Percentiles rank a stretch among this genome's conserved stretches.
phyloP scores from a whole-genome alignment of 352 stramenopile genomes.

The Pythium myriotylum region DNA sequence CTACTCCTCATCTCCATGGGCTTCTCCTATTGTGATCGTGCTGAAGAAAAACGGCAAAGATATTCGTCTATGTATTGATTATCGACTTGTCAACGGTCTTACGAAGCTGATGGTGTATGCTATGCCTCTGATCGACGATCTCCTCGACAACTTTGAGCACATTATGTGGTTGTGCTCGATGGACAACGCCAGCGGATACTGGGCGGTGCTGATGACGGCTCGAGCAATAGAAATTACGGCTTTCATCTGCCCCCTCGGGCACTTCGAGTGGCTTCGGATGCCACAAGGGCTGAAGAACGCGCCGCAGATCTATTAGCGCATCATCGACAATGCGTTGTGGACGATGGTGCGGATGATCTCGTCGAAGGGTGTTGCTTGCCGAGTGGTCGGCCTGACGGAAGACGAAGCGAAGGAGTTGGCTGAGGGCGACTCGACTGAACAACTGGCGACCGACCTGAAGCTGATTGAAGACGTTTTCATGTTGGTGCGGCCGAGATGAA shows the following conservation, averaged over 20 bases:
- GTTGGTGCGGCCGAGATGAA: neutral
- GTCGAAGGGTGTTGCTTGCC: neutral
- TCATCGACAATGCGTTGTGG: constrained; percentile 26
- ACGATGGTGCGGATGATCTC: neutral
- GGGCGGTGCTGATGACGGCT: constrained; percentile 12
- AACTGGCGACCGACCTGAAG: neutral
- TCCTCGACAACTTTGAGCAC: neutral
- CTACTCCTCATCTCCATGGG: constrained; percentile 15
- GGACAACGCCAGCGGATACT: constrained; percentile 11
- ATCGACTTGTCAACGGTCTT: constrained; percentile 19
- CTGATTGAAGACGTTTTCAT: neutral
- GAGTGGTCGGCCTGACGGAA: too few relatives aligned
- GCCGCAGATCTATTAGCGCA: constrained; percentile 23
- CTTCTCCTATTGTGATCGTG: too few relatives aligned
- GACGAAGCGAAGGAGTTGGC: too few relatives aligned
- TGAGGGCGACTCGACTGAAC: too few relatives aligned
- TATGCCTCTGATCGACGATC: constrained; percentile 9
- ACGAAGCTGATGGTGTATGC: too few relatives aligned
- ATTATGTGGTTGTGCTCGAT: neutral
- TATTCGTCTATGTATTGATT: constrained; percentile 22
- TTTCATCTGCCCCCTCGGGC: constrained; percentile 25
- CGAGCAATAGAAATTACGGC: constrained; percentile 8
- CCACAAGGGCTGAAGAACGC: constrained; percentile 28
- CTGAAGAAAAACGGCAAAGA: constrained; percentile 24
- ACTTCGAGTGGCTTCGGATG: constrained; percentile 29